Evolutionary conservation across 495 filamentous ascomycete genomes (phyloP), one percentile per base, ranked within the genome.

Genomic region (Xylaria palmicola): DNA sequence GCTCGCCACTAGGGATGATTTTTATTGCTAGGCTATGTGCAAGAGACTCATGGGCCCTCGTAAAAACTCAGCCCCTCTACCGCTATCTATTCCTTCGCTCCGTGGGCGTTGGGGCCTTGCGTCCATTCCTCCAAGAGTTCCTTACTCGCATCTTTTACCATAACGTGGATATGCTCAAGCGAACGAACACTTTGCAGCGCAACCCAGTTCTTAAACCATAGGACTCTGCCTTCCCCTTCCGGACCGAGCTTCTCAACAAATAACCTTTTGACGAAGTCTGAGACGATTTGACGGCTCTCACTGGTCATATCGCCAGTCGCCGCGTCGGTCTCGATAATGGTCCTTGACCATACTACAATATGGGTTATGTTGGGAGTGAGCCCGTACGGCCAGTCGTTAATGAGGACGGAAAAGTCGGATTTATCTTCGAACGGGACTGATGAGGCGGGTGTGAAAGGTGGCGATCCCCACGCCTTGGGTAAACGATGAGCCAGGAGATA

Each of bases 171-270:
- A 59, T 81, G 92, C 65, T 96, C 92, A 58, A 96, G 74, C 6
- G 85, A 83, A 52, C 88, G 78, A 49, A 97, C 91, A 71, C 91
- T 95, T 77, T 96, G 92, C 69, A 96, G 72, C n/a, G 83, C 84
- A 50, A 85, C 86, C 89, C 90, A 95, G 68, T 97, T 97, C 82
- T 96, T 96, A 69, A 96, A 96, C 90, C 90, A 97, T 65, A 92
- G 60, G 61, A 96, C 90, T 60, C 82, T 83, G 6, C 85, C 80
- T 26, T 79, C 74, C 29, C 74, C 75, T 24, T 67, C 73, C 3
- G 75, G 67, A 0, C 77, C 85, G 56, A 93, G 71, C 12, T 78
- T 74, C 43, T 81, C 75, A 5, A 83, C 80, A 73, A 97, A 96
- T 17, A 77, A 85, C 51, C 75, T 71, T 64, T 81, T 74, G 48